Conservation (phyloP, 805 yeast species). For the Citeromyces matritensis region DNA sequence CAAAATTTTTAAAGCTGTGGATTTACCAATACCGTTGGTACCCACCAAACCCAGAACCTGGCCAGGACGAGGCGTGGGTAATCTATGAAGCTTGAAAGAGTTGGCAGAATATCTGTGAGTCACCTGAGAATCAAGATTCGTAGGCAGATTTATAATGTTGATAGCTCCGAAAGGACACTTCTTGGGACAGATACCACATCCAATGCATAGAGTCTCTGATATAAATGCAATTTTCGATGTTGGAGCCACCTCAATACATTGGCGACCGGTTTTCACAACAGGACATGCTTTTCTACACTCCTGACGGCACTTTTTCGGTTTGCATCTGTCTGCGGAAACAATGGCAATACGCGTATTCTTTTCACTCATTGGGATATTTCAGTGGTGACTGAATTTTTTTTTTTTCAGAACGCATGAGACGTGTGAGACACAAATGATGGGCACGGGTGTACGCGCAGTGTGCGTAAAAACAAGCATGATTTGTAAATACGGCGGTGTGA, state of each 20-base stretch:
- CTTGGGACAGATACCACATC: constrained; percentile 99
- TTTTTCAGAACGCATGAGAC: too few relatives aligned
- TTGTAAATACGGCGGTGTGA: too few relatives aligned
- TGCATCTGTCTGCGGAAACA: constrained; percentile 87
- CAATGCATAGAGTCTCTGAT: constrained; percentile 88
- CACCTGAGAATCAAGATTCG: constrained; percentile 82
- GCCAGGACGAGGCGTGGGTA: constrained; percentile 98
- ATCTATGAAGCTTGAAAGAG: constrained; percentile 90
- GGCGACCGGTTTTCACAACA: constrained; percentile 92
- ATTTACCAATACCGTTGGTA: constrained; percentile 97
- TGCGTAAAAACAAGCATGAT: too few relatives aligned
- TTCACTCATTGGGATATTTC: constrained; percentile 11
- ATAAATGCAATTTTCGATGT: constrained; percentile 86
- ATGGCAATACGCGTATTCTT: constrained; percentile 80
- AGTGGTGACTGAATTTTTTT: too few relatives aligned
- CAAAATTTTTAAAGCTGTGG: constrained; percentile 90
- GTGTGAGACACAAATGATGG: too few relatives aligned
- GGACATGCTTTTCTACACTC: constrained; percentile 97
- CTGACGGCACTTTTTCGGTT: constrained; percentile 97
- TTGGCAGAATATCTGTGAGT: constrained; percentile 97
- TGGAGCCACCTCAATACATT: constrained; percentile 94
- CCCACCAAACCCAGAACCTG: constrained; percentile 97
- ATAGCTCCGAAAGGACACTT: constrained; percentile 98
- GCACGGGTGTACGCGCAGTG: too few relatives aligned
- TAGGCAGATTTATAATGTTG: constrained; percentile 89